Evolutionary conservation across 176 grass and related monocot species (phyloP), one percentile per base, ranked within the genome.

Genomic region (Avena atlantica): DNA sequence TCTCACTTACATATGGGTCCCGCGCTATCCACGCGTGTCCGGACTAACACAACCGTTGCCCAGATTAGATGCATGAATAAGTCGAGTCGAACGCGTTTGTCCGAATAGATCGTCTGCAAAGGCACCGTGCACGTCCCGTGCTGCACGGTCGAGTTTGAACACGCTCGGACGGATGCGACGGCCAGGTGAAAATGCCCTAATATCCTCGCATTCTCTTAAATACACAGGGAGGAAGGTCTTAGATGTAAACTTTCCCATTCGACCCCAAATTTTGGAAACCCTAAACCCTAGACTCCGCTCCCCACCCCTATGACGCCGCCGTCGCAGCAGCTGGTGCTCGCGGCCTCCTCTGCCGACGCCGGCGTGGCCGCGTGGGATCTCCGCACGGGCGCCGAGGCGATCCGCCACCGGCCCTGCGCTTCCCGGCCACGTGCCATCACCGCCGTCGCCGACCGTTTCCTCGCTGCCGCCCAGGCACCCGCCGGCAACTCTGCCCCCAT

Each of bases 301-400:
- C 42, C 14, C 58, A 37, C 21, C 69, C 16, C 36, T 34, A 87
- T 91, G 85, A 65, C 74, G 79, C 89, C 63, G 29, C 63, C 62
- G 5, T 60, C 58, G 40, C 68, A 79, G 76, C 84, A 91, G 21
- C 75, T 93, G 4, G 92, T 96, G 51, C 69, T 98, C 27, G 91
- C 92, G 1, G 89, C 90, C 0, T 95, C 93, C 72, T 84, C 93
- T 1, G 70, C 77, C 10, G 92, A 95, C 20, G 87, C 90, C 2
- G 86, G 93, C 78, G 58, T 98, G 34, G 90, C 87, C 19, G 84
- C 89, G 21, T 98, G 96, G 91, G 81, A 89, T 53, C 78, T 93
- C 63, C 87, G 78, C 68, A 92, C 88, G 10, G 93, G 92, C 6
- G 66, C 82, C 4, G 92, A 94, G 78, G 81, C 87, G 4, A 94